These are phyloP conservation scores for Sporothrix pallida DNA, from an alignment of 2,329 filamentous ascomycete species.

Conservation along the genomic window DNA sequence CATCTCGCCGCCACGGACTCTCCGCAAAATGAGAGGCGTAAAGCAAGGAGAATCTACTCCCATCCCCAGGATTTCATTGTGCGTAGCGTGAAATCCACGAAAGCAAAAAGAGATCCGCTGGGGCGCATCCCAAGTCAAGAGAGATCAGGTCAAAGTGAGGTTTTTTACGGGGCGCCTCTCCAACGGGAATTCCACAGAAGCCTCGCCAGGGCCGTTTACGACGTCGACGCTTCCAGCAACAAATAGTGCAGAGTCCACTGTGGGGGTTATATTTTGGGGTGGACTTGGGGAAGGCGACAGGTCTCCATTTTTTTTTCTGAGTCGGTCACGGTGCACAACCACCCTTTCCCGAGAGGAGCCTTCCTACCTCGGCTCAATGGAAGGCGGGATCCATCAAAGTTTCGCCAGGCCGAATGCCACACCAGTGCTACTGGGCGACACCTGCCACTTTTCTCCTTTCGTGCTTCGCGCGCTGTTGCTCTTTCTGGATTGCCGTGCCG, in stretches of 20 bases:
- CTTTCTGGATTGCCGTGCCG: conserved; percentile 12
- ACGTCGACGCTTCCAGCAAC: not conserved
- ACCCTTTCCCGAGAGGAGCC: conserved; percentile 25
- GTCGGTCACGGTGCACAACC: not conserved
- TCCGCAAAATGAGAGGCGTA: not conserved
- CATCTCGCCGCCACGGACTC: not conserved
- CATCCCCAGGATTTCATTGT: not conserved
- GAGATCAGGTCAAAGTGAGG: not conserved
- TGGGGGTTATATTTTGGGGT: not conserved
- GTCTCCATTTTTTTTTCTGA: conserved; percentile 17
- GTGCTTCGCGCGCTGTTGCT: conserved; percentile 7
- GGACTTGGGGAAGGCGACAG: conserved; percentile 23
- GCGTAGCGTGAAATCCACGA: not conserved
- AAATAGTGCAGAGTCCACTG: not conserved
- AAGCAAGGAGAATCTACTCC: not conserved
- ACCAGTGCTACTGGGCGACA: not conserved
- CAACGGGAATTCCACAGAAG: too few species aligned
- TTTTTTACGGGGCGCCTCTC: not conserved
- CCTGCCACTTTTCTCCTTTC: not conserved
- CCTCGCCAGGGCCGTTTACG: not conserved
- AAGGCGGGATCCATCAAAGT: conserved; percentile 27
- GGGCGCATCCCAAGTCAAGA: not conserved
- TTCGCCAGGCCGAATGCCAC: not conserved
- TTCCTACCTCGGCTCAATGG: conserved; percentile 35
- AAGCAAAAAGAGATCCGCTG: not conserved